Percentiles rank a stretch among this genome's conserved stretches.
phyloP scores from a whole-genome alignment of 2,329 filamentous ascomycete species.

The Bipolaris cookei region DNA sequence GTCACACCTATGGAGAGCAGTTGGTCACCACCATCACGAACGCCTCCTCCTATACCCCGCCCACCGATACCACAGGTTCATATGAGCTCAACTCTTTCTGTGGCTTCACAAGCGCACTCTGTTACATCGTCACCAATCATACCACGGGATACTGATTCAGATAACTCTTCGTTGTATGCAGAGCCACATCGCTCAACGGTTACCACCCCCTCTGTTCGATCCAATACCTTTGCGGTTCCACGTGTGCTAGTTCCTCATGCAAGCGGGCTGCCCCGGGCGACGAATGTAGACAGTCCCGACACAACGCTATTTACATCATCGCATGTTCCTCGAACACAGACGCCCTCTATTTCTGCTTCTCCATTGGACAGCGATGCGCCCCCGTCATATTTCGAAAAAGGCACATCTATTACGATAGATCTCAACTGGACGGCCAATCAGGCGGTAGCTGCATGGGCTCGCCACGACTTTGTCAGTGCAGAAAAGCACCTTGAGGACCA shows the following conservation, averaged over 20 bases:
- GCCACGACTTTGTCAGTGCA: constrained; percentile 28
- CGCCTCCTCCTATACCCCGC: not conserved
- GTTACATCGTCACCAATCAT: not conserved
- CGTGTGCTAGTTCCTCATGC: not conserved
- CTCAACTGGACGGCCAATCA: constrained; percentile 30
- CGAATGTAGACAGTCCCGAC: not conserved
- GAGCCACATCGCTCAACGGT: not conserved
- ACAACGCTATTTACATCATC: not conserved
- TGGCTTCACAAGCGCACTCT: not conserved
- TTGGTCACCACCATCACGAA: not conserved
- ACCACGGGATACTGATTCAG: not conserved
- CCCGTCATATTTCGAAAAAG: constrained; percentile 17
- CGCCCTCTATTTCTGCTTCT: not conserved
- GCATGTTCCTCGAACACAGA: not conserved
- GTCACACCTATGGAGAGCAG: not conserved
- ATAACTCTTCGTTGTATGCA: not conserved
- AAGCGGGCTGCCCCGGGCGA: not conserved
- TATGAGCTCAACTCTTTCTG: not conserved
- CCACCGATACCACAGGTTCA: not conserved
- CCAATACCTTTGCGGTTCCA: not conserved
- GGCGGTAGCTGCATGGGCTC: constrained; percentile 31
- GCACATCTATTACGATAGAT: constrained; percentile 14
- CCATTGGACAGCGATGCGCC: not conserved
- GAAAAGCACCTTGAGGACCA: constrained; percentile 32
- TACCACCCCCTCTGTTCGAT: not conserved